phyloP scores from a whole-genome alignment of 257 asterid species.

The Striga asiatica region DNA sequence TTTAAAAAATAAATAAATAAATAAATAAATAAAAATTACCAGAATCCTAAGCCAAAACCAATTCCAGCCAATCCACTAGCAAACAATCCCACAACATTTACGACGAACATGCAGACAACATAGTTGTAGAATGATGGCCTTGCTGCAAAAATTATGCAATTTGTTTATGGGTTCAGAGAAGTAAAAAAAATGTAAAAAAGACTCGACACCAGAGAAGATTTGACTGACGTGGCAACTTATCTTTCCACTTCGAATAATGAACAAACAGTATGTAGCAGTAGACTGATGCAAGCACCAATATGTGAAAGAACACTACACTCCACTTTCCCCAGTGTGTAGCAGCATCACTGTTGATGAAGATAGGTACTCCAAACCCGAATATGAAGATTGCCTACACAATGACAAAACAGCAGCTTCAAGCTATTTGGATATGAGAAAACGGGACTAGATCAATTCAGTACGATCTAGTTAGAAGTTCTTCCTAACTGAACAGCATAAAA shows the following conservation, averaged over 20 bases:
- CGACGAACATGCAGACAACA: conserved; percentile 56
- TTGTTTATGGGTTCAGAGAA: conserved; percentile 2
- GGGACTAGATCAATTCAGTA: background rate
- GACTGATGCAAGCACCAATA: conserved; percentile 45
- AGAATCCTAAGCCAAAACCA: conserved; percentile 58
- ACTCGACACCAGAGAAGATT: background rate
- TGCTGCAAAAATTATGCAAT: conserved; percentile 40
- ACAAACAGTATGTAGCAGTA: conserved; percentile 76
- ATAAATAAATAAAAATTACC: conserved; percentile 33
- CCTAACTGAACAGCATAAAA: too few relatives aligned
- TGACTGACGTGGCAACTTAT: conserved; percentile 79
- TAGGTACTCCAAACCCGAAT: conserved; percentile 71
- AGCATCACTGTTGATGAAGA: conserved; percentile 37
- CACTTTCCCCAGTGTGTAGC: conserved; percentile 63
- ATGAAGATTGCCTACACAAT: conserved; percentile 52
- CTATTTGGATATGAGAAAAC: background rate
- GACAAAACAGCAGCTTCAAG: background rate
- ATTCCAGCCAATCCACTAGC: conserved; percentile 66
- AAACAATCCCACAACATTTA: conserved; percentile 34
- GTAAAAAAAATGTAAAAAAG: background rate
- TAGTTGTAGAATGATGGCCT: conserved; percentile 87
- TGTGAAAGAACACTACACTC: conserved; percentile 46
- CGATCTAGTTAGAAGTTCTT: background rate
- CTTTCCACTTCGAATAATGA: conserved; percentile 95
- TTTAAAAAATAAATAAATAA: too few relatives aligned